phyloP scores from a whole-genome alignment of 768 basidiomycete species.

The Postia placenta region DNA sequence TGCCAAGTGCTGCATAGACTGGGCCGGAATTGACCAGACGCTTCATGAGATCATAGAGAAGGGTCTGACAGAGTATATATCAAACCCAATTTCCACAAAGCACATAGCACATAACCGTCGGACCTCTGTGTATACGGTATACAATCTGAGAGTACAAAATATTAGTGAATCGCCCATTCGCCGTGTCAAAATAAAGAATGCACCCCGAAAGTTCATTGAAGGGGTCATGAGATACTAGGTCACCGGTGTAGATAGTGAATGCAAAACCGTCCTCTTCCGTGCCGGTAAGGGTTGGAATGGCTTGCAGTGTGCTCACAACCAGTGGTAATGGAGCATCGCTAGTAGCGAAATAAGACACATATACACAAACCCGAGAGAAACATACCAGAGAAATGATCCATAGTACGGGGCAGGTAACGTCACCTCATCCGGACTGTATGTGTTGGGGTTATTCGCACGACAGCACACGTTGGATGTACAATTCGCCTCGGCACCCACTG shows the following conservation, averaged over 20 bases:
- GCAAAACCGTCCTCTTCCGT: slow-evolving; percentile 57
- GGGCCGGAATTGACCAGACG: slow-evolving; percentile 56
- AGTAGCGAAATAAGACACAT: background rate
- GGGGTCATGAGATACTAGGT: slow-evolving; percentile 67
- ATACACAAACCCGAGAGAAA: slow-evolving; percentile 12
- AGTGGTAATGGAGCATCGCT: slow-evolving; percentile 65
- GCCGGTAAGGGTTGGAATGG: slow-evolving; percentile 60
- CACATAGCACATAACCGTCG: background rate
- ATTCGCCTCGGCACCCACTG: slow-evolving; percentile 66
- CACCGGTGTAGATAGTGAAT: slow-evolving; percentile 67
- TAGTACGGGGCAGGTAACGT: slow-evolving; percentile 61
- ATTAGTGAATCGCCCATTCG: background rate
- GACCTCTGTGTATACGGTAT: slow-evolving; percentile 60
- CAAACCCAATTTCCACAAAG: background rate
- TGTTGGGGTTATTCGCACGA: slow-evolving; percentile 46
- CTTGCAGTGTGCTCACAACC: slow-evolving; percentile 50
- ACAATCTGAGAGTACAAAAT: slow-evolving; percentile 35
- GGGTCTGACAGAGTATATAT: slow-evolving; percentile 33
- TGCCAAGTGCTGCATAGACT: slow-evolving; percentile 71
- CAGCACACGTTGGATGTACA: slow-evolving; percentile 67
- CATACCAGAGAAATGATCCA: slow-evolving; percentile 53
- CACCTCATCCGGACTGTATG: slow-evolving; percentile 40
- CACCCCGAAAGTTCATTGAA: slow-evolving; percentile 58
- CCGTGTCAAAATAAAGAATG: slow-evolving; percentile 11
- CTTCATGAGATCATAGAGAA: slow-evolving; percentile 64